These are phyloP conservation scores for Ogataea neopini DNA, from an alignment of 805 yeast genomes.

Conservation along the genomic window DNA sequence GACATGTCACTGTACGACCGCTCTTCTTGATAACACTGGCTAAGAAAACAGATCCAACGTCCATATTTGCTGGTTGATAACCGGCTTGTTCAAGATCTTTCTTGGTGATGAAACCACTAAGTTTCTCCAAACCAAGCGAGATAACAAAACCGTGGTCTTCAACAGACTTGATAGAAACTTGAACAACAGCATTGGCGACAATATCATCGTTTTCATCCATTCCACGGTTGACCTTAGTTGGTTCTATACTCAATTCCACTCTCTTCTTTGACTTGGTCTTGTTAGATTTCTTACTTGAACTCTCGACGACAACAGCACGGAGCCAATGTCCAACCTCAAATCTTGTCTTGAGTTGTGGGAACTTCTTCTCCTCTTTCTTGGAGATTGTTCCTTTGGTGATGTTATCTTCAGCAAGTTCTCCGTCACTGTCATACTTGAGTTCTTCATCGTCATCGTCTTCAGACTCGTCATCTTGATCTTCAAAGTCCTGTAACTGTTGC, in stretches of 20 bases:
- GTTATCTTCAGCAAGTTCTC: slow-evolving; percentile 32
- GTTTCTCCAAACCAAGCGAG: slow-evolving; percentile 59
- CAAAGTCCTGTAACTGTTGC: slow-evolving; percentile 54
- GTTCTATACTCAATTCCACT: slow-evolving; percentile 72
- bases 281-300: slow-evolving; percentile 36
- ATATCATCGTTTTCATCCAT: slow-evolving; percentile 67
- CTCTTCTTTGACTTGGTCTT: slow-evolving; percentile 51
- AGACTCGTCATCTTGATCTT: slow-evolving; percentile 47
- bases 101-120: slow-evolving; percentile 73
- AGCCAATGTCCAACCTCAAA: slow-evolving; percentile 84
- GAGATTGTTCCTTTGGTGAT: slow-evolving; percentile 24
- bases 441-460: slow-evolving; percentile 22
- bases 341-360: slow-evolving; percentile 55
- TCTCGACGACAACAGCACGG: slow-evolving; percentile 71
- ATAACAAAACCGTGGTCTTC: slow-evolving; percentile 93
- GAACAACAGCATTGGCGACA: slow-evolving; percentile 61
- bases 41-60: slow-evolving; percentile 70
- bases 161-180: slow-evolving; percentile 71
- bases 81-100: slow-evolving; percentile 54
- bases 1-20: slow-evolving; percentile 60
- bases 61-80: slow-evolving; percentile 37
- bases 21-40: slow-evolving; percentile 54
- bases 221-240: slow-evolving; percentile 63
- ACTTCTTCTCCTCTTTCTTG: slow-evolving; percentile 36
- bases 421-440: slow-evolving; percentile 33